Conservation (phyloP, 2,329 filamentous ascomycete genomes). For the Aspergillus sp. region DNA sequence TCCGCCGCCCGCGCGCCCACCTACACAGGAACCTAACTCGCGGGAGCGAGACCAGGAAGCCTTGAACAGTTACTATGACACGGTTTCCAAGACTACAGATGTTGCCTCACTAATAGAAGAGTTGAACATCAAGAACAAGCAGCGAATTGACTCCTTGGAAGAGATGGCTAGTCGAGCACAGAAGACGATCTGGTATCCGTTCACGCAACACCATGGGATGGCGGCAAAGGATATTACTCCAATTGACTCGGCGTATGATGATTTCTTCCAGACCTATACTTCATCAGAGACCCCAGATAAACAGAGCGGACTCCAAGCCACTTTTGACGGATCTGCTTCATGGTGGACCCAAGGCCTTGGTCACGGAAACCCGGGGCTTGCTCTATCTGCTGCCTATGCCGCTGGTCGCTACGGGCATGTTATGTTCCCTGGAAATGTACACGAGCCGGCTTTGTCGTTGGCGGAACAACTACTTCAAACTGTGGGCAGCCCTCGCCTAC, state of each 20-base stretch:
- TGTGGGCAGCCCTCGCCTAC: conserved; percentile 67
- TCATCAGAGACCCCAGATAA: conserved; percentile 26
- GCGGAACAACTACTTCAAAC: conserved; percentile 66
- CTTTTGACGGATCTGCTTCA: conserved; percentile 82
- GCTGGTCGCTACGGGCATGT: conserved; percentile 85
- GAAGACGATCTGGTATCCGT: conserved; percentile 79
- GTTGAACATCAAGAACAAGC: conserved; percentile 59
- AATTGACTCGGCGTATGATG: conserved; percentile 80
- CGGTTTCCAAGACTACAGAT: conserved; percentile 44
- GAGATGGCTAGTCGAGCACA: conserved; percentile 66
- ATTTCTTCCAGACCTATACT: conserved; percentile 72
- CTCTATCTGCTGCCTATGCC: conserved; percentile 77
- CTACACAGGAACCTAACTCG: conserved; percentile 33
- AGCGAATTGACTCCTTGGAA: conserved; percentile 63
- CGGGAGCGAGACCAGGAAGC: conserved; percentile 55
- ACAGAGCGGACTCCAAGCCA: conserved; percentile 58
- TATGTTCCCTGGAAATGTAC: conserved; percentile 82
- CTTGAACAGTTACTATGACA: conserved; percentile 69
- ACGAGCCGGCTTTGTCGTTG: conserved; percentile 74
- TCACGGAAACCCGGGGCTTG: conserved; percentile 73
- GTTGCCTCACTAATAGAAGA: conserved; percentile 54
- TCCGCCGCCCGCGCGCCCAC: conserved; percentile 59
- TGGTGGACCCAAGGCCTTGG: conserved; percentile 93
- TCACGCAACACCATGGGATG: conserved; percentile 76
- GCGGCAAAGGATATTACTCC: conserved; percentile 66